These are phyloP conservation scores for Bruguiera gymnorhiza DNA, from an alignment of 345 rosid genomes.

Conservation along the genomic window DNA sequence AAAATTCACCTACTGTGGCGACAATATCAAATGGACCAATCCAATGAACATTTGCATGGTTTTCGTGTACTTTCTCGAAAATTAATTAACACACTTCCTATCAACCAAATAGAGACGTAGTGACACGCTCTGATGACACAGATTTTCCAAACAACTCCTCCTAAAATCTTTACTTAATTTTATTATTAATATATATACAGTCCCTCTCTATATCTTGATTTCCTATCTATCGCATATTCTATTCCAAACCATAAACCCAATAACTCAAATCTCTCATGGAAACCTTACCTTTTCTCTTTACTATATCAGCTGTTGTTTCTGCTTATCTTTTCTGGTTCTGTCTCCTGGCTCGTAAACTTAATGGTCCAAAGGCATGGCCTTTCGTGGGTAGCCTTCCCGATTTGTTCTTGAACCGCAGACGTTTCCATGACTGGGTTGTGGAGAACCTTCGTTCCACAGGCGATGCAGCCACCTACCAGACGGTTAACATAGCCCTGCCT, in stretches of 20 bases:
- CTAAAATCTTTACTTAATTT: slow-evolving; percentile 41
- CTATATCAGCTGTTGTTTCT: slow-evolving; percentile 37
- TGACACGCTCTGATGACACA: slow-evolving; percentile 5
- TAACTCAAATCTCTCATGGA: slow-evolving; percentile 44
- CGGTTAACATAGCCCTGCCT: slow-evolving; percentile 67
- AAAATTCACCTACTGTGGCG: slow-evolving; percentile 12
- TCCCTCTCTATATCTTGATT: neutral
- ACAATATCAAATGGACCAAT: neutral
- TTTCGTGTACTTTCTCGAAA: slow-evolving; percentile 31
- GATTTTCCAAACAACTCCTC: slow-evolving; percentile 68
- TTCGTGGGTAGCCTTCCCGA: slow-evolving; percentile 69
- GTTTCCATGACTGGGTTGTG: slow-evolving; percentile 80
- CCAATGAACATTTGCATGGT: slow-evolving; percentile 8
- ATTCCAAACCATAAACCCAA: neutral
- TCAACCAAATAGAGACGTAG: slow-evolving; percentile 34
- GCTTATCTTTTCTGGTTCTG: slow-evolving; percentile 75
- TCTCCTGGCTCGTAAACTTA: slow-evolving; percentile 50
- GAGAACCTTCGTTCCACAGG: slow-evolving; percentile 65
- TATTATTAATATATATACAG: slow-evolving; percentile 23
- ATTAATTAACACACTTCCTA: slow-evolving; percentile 26
- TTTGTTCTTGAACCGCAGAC: slow-evolving; percentile 50
- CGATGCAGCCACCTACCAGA: slow-evolving; percentile 70
- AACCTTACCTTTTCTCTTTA: slow-evolving; percentile 16
- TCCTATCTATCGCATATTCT: neutral
- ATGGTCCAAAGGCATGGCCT: slow-evolving; percentile 73